Evolutionary conservation across 441 rosid species (phyloP).

Genomic region (Jatropha multifida): DNA sequence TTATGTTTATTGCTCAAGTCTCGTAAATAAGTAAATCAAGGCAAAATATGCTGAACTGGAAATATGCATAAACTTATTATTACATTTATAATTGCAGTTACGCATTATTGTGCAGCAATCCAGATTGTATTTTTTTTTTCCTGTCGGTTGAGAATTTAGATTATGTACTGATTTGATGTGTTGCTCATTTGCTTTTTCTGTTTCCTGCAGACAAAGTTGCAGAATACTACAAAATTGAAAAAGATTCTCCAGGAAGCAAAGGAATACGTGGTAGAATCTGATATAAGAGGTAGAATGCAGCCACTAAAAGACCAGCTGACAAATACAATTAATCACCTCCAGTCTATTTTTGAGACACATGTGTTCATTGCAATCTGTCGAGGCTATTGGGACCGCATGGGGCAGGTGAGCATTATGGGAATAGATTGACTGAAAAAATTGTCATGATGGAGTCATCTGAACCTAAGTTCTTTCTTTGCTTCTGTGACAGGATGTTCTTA

Average conservation of each 20-base stretch:
- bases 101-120: not conserved
- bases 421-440: not conserved
- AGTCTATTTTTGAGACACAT: constrained; percentile 64
- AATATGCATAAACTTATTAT: not conserved
- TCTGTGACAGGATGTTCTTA: constrained; percentile 65
- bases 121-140: constrained; percentile 2
- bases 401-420: constrained; percentile 54
- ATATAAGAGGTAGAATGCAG: constrained; percentile 75
- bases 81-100: not conserved
- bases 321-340: constrained; percentile 75
- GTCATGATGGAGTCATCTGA: not conserved
- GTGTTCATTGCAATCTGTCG: constrained; percentile 87
- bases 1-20: not conserved
- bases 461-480: not conserved
- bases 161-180: constrained; percentile 8
- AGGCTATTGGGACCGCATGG: constrained; percentile 97
- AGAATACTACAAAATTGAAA: constrained; percentile 76
- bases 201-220: constrained; percentile 63
- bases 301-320: constrained; percentile 82
- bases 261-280: constrained; percentile 81
- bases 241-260: constrained; percentile 93
- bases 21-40: not conserved
- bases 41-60: not conserved
- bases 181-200: constrained; percentile 8
- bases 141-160: not conserved